Evolutionary conservation across 306 rosid genomes (phyloP).

Genomic region (Dalbergia cochinchinensis): DNA sequence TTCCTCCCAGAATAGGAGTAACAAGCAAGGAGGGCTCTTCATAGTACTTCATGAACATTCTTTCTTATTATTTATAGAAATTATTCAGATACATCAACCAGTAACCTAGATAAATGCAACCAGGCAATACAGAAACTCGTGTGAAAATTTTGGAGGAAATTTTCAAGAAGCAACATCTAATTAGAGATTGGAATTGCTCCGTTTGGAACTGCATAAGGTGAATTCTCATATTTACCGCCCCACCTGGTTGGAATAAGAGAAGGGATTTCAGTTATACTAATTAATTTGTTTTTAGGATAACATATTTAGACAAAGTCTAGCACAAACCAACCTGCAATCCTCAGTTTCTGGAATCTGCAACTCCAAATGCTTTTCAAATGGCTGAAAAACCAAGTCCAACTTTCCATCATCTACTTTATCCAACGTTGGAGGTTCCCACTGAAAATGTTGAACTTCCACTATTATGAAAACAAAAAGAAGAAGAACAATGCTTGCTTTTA

Average conservation of each 20-base stretch:
- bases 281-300: neutral
- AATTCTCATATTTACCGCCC: conserved; percentile 78
- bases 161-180: conserved; percentile 30
- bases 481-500: neutral
- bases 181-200: conserved; percentile 26
- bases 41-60: neutral
- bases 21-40: neutral
- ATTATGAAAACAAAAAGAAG: neutral
- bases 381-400: conserved; percentile 69
- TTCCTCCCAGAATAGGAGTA: neutral
- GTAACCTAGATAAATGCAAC: conserved; percentile 18
- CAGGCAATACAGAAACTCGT: conserved; percentile 4
- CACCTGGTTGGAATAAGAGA: conserved; percentile 64
- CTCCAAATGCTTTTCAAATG: conserved; percentile 73
- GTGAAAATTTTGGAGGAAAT: conserved; percentile 3
- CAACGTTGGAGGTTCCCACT: conserved; percentile 87
- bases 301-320: neutral
- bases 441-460: conserved; percentile 32
- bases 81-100: conserved; percentile 14
- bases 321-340: conserved; percentile 61
- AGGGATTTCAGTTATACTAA: conserved; percentile 8
- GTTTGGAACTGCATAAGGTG: conserved; percentile 58
- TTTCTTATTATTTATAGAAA: neutral
- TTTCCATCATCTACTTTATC: conserved; percentile 65
- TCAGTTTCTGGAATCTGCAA: conserved; percentile 73